Evolutionary conservation across 116 monocot genomes (phyloP).

Genomic region (Thalassia testudinum): DNA sequence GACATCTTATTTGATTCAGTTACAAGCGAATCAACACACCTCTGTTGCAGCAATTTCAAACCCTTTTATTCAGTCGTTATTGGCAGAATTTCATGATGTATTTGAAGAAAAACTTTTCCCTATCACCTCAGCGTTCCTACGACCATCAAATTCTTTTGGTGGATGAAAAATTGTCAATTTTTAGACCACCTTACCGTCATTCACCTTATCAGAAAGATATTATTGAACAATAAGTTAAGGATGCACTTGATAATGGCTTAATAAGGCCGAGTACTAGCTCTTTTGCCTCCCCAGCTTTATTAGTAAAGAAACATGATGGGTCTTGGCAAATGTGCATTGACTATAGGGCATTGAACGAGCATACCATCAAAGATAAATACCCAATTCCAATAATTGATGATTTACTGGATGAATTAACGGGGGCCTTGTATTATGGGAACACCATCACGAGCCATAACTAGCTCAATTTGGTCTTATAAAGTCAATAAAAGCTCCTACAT

Average conservation of each 20-base stretch:
- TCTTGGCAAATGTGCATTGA: too few relatives aligned
- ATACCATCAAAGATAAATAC: too few relatives aligned
- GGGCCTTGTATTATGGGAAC: neutral
- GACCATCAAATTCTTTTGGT: neutral
- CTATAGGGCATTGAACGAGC: too few relatives aligned
- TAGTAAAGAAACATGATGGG: constrained; percentile 2
- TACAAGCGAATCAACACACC: neutral
- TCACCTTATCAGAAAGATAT: neutral
- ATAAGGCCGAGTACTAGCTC: neutral
- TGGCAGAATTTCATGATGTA: neutral
- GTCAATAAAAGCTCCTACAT: too few relatives aligned
- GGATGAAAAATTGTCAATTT: neutral
- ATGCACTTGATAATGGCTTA: neutral
- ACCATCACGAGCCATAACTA: too few relatives aligned
- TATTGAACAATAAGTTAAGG: neutral
- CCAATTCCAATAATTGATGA: constrained; percentile 8
- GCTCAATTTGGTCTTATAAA: too few relatives aligned
- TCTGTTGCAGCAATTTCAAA: too few relatives aligned
- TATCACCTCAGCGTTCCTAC: neutral
- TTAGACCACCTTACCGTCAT: neutral
- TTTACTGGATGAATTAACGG: constrained; percentile 2
- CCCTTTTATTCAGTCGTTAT: neutral
- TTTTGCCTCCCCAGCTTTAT: neutral
- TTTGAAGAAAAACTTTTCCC: neutral
- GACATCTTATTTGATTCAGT: neutral